Conservation (phyloP, 2,329 filamentous ascomycete species). For the Botrytis pseudocinerea region DNA sequence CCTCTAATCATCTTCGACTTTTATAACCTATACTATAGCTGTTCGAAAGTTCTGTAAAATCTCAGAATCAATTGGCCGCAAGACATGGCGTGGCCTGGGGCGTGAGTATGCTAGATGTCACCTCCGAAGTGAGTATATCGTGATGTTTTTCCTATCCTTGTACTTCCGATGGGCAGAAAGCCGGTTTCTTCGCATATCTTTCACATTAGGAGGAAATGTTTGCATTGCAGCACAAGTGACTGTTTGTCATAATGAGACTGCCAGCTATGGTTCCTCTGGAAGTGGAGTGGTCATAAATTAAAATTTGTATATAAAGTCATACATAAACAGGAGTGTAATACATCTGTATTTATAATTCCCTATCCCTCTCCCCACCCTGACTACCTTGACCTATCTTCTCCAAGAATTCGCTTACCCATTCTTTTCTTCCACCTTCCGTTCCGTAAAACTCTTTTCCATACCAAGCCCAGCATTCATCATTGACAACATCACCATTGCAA, state of each 20-base stretch:
- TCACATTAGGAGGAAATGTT: background rate
- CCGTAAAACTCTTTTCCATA: conserved; percentile 43
- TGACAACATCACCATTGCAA: conserved; percentile 41
- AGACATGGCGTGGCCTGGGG: background rate
- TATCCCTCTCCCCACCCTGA: conserved; percentile 22
- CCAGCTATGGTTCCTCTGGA: too few species aligned
- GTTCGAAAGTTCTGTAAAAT: background rate
- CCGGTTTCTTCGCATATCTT: background rate
- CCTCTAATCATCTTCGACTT: background rate
- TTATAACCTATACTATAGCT: background rate
- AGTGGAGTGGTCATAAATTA: background rate
- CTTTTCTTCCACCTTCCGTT: conserved; percentile 27
- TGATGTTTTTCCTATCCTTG: background rate
- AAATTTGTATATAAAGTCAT: background rate
- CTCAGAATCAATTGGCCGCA: background rate
- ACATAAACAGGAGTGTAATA: background rate
- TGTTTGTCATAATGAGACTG: background rate
- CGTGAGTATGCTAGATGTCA: background rate
- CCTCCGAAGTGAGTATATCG: too few species aligned
- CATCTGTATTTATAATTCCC: conserved; percentile 30
- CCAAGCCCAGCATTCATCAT: conserved; percentile 61
- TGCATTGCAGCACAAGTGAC: background rate
- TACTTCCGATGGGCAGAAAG: background rate
- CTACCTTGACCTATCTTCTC: conserved; percentile 30
- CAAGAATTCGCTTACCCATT: conserved; percentile 37